Evolutionary conservation across 768 basidiomycete genomes (phyloP), one percentile per base, ranked within the genome.

Genomic region (Collybiopsis confluens): DNA sequence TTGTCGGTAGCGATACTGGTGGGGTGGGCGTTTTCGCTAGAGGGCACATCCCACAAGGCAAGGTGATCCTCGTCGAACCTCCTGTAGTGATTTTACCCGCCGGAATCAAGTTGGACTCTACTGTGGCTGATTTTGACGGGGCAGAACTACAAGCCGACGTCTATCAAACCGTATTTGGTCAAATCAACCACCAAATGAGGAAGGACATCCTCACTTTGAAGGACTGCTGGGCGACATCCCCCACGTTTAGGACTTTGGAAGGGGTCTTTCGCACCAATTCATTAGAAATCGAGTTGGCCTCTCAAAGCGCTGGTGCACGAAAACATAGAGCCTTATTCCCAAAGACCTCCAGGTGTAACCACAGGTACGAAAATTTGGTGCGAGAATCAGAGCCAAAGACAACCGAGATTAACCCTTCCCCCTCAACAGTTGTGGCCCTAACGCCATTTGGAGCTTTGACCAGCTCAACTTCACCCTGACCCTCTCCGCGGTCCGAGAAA

Each of bases 301-400:
- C 30, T 4, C 8, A 28, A 2, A 18, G 21, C 35, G 5, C 10
- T 48, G 33, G 24, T 20, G 20, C n/a, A 13, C 38, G 21, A 4
- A 51, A 33, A 26, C 41, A 43, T 40, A 16, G 33, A 23, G 50
- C 37, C 7, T 10, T 51, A 18, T 51, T 51, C 26, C 50, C 38
- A 18, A 28, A 28, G 23, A 43, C 50, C n/a, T 51, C 50, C n/a
- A 18, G 38, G 35, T 51, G 50, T 28, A 51, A 51, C 30, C 50
- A 51, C 20, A 51, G 50, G 37, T 16, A 24, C 24, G 23, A 27
- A 11, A n/a, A 42, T 20, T 33, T 21, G n/a, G 5, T 26, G 24
- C n/a, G n/a, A n/a, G n/a, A n/a, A 26, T 20, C n/a, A 11, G 2
- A 3, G 9, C 23, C 23, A 24, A 23, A 13, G 20, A 30, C 21